These are phyloP conservation scores for Dentipellis fragilis DNA, from an alignment of 768 basidiomycete genomes.

Conservation along the genomic window DNA sequence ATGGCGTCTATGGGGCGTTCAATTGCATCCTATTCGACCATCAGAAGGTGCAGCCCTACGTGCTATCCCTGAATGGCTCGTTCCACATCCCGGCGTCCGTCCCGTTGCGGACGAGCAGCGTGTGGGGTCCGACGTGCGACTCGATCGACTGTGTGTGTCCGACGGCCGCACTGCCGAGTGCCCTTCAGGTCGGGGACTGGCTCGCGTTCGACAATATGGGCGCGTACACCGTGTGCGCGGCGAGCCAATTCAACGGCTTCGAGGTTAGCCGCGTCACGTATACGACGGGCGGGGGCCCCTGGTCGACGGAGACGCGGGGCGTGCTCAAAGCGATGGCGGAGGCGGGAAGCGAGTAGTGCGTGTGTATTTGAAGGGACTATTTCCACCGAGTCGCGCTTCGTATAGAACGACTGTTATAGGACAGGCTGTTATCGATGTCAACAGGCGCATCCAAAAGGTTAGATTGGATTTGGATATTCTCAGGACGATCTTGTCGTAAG, in stretches of 20 bases:
- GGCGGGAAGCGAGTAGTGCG: slow-evolving; percentile 3
- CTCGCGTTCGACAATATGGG: slow-evolving; percentile 98
- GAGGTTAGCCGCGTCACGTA: slow-evolving; percentile 72
- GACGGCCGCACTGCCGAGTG: slow-evolving; percentile 48
- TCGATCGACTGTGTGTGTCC: slow-evolving; percentile 88
- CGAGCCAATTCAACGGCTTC: slow-evolving; percentile 93
- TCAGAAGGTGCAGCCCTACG: slow-evolving; percentile 62
- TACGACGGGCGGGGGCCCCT: slow-evolving; percentile 50
- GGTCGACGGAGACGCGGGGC: slow-evolving; percentile 39
- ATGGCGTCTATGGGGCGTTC: slow-evolving; percentile 97
- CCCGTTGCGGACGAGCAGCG: slow-evolving; percentile 46
- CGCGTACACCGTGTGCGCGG: slow-evolving; percentile 96
- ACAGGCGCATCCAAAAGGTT: not conserved
- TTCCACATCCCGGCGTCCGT: slow-evolving; percentile 43
- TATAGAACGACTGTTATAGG: not conserved
- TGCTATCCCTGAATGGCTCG: slow-evolving; percentile 59
- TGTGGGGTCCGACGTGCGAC: slow-evolving; percentile 99
- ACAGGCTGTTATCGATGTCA: not conserved
- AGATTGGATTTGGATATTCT: not conserved
- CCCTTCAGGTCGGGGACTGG: slow-evolving; percentile 91
- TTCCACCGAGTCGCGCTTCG: not conserved
- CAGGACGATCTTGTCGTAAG: not conserved
- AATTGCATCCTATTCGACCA: slow-evolving; percentile 98
- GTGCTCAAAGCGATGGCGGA: slow-evolving; percentile 40
- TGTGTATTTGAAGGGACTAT: not conserved